A percentile compares a stretch with the other conserved stretches of the same genome.
Evolutionary conservation across 2,329 filamentous ascomycete species (phyloP).

Genomic region (Biscogniauxia mediterranea): DNA sequence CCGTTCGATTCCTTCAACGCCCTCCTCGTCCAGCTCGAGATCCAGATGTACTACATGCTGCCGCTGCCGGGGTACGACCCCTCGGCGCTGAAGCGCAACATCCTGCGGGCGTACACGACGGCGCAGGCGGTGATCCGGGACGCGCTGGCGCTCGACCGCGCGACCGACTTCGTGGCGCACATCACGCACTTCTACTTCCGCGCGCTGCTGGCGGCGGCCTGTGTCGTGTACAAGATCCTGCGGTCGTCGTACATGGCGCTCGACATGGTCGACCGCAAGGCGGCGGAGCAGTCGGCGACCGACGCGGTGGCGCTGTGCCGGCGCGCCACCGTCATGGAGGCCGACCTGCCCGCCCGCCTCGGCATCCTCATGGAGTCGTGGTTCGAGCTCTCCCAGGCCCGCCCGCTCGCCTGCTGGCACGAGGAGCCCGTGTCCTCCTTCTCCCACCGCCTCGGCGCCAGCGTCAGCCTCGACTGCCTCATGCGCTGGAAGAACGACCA

Average conservation of each 20-base stretch:
- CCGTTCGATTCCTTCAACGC: conserved; percentile 50
- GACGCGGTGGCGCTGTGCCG: conserved; percentile 38
- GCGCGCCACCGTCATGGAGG: conserved; percentile 46
- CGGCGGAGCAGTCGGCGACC: conserved; percentile 23
- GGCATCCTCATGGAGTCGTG: conserved; percentile 48
- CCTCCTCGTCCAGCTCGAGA: conserved; percentile 49
- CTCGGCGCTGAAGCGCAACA: conserved; percentile 42
- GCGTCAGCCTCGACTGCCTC: conserved; percentile 50
- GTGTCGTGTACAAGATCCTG: conserved; percentile 45
- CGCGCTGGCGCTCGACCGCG: conserved; percentile 42
- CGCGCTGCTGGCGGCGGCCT: conserved; percentile 44
- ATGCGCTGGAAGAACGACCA: conserved; percentile 41
- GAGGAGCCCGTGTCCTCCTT: conserved; percentile 42
- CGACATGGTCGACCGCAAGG: conserved; percentile 18
- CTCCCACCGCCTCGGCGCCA: conserved; percentile 47
- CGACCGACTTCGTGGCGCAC: conserved; percentile 40
- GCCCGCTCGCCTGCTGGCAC: conserved; percentile 34
- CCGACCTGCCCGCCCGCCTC: conserved; percentile 47
- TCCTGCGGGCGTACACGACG: conserved; percentile 48
- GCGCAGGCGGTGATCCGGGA: conserved; percentile 44
- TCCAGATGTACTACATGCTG: conserved; percentile 53
- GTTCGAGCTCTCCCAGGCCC: conserved; percentile 40
- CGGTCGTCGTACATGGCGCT: conserved; percentile 42
- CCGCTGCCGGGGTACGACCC: conserved; percentile 39
- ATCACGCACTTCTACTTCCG: conserved; percentile 51